Evolutionary conservation across 768 basidiomycete species (phyloP).

Genomic region (Boletellus emodensis): DNA sequence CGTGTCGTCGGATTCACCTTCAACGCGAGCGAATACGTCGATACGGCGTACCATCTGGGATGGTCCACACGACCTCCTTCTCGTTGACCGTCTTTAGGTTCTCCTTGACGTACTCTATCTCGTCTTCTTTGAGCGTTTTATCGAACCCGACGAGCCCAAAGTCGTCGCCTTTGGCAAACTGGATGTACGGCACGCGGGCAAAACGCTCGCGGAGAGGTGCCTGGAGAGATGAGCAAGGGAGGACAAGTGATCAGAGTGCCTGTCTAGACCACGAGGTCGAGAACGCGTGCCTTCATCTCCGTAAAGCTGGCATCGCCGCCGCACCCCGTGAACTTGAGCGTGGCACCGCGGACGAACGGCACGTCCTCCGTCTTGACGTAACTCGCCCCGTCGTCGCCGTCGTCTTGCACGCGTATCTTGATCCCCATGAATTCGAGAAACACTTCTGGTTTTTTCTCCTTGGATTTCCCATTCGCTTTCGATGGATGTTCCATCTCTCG

Average conservation of each 20-base stretch:
- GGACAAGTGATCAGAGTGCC: no score
- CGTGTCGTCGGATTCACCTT: not conserved
- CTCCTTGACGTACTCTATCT: constrained; percentile 65
- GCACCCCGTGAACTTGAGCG: constrained; percentile 47
- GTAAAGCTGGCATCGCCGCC: constrained; percentile 60
- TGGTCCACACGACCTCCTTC: constrained; percentile 60
- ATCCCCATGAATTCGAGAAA: constrained; percentile 73
- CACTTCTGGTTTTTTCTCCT: constrained; percentile 49
- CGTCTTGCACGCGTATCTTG: constrained; percentile 55
- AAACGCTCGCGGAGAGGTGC: constrained; percentile 47
- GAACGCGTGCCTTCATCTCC: constrained; percentile 45
- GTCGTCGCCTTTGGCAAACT: constrained; percentile 43
- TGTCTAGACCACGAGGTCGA: not conserved
- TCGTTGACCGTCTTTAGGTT: constrained; percentile 61
- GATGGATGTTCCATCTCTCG: constrained; percentile 49
- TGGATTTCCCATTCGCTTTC: constrained; percentile 35
- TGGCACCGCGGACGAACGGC: constrained; percentile 41
- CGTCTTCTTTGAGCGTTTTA: constrained; percentile 67
- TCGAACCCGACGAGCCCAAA: constrained; percentile 52
- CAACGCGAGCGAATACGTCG: no score
- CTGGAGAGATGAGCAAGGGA: constrained; percentile 18
- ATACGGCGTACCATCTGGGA: constrained; percentile 49
- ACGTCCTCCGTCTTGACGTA: constrained; percentile 42
- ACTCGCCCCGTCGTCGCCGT: constrained; percentile 47
- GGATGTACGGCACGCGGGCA: constrained; percentile 43